These are phyloP conservation scores for Intubia oerlemansii DNA, from an alignment of 2,329 filamentous ascomycete genomes.

Conservation along the genomic window DNA sequence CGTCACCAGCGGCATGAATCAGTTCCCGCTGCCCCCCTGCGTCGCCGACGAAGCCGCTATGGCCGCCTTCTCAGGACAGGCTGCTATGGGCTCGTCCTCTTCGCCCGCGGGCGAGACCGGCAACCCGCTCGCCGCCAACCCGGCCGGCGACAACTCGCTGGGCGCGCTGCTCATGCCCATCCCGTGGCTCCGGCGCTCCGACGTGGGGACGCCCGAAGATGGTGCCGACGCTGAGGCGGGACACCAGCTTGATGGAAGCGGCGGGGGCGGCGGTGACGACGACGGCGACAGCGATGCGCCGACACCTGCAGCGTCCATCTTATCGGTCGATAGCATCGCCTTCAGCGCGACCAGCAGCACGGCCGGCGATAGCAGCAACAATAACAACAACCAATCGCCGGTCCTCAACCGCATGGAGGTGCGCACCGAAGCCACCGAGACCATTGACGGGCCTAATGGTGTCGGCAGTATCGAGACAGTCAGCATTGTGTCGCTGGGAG, in stretches of 20 bases:
- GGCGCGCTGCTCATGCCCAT: conserved; percentile 87
- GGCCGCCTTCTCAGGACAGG: too few relatives aligned
- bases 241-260: too few relatives aligned
- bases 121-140: conserved; percentile 16
- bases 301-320: too few relatives aligned
- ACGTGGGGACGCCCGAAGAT: too few relatives aligned
- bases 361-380: conserved; percentile 7
- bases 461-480: conserved; percentile 65
- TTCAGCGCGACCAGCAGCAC: conserved; percentile 5
- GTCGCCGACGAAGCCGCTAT: too few relatives aligned
- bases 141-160: conserved; percentile 73
- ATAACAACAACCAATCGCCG: conserved; percentile 7
- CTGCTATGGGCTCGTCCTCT: too few relatives aligned
- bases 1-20: conserved; percentile 61
- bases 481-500: conserved; percentile 37
- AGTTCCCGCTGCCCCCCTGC: conserved; percentile 81
- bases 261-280: too few relatives aligned
- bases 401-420: conserved; percentile 23
- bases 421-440: conserved; percentile 55
- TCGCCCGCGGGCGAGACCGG: conserved; percentile 10
- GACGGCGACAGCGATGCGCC: too few relatives aligned
- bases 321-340: too few relatives aligned
- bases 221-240: too few relatives aligned
- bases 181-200: conserved; percentile 46
- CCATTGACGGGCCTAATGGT: conserved; percentile 62